Evolutionary conservation across 2,329 filamentous ascomycete genomes (phyloP).

Genomic region (Microdochium bolleyi): DNA sequence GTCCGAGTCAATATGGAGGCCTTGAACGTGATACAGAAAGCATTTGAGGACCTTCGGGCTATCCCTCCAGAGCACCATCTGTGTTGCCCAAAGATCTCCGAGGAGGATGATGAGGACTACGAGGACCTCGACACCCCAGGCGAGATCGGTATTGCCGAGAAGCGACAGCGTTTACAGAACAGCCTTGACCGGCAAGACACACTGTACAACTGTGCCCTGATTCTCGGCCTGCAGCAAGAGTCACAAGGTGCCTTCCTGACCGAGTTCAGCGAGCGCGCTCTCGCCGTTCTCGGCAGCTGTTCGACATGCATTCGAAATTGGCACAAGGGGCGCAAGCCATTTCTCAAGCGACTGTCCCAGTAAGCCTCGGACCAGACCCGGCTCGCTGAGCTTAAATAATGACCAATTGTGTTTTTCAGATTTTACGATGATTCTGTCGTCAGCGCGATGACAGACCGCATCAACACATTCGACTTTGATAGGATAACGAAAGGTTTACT

Average conservation of each 20-base stretch:
- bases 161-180: slow-evolving; percentile 44
- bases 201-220: slow-evolving; percentile 59
- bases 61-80: slow-evolving; percentile 42
- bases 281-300: slow-evolving; percentile 53
- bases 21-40: slow-evolving; percentile 13
- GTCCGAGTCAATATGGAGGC: slow-evolving; percentile 15
- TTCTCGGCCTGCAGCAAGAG: slow-evolving; percentile 59
- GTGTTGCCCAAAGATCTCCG: slow-evolving; percentile 57
- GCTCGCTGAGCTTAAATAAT: slow-evolving; percentile 3
- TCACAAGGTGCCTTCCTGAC: slow-evolving; percentile 51
- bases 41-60: slow-evolving; percentile 14
- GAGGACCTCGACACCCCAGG: slow-evolving; percentile 41
- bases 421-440: slow-evolving; percentile 40
- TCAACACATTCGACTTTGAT: slow-evolving; percentile 52
- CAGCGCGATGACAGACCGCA: slow-evolving; percentile 42
- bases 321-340: slow-evolving; percentile 58
- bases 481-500: slow-evolving; percentile 53
- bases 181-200: slow-evolving; percentile 48
- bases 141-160: slow-evolving; percentile 39
- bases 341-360: slow-evolving; percentile 56
- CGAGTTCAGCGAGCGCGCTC: slow-evolving; percentile 50
- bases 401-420: slow-evolving; percentile 9
- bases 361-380: slow-evolving; percentile 21
- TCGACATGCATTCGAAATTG: slow-evolving; percentile 66
- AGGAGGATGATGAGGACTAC: slow-evolving; percentile 59